Evolutionary conservation across 2,329 filamentous ascomycete genomes (phyloP), one percentile per base, ranked within the genome.

Genomic region (Colletotrichum chlorophyti): DNA sequence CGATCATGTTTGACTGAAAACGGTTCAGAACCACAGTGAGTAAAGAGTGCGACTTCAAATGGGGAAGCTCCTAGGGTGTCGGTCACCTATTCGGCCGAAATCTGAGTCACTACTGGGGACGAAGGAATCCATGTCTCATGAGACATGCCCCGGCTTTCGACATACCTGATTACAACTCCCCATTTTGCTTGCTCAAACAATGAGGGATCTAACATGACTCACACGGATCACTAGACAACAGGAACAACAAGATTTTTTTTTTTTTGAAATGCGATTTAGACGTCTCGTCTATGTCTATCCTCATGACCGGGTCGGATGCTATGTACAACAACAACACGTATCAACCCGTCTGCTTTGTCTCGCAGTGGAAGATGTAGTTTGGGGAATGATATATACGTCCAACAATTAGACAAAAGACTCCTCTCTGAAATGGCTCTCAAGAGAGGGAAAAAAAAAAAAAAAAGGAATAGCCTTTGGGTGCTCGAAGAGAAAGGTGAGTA

Each of bases 201-300:
- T n/a, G n/a, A n/a, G n/a, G n/a, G n/a, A n/a, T n/a, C n/a, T n/a
- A n/a, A n/a, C n/a, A n/a, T n/a, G n/a, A 31, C 7, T 31, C 6
- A 26, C 4, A 34, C n/a, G n/a, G n/a, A n/a, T 40, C 26, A 54
- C 29, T 21, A n/a, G 7, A 23, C 9, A 29, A 14, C 14, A 37
- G 11, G 19, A 23, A 17, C 12, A n/a, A 23, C 32, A 21, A 19
- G 14, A n/a, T 7, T n/a, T 8, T 26, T 26, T 19, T n/a, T 32
- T 26, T 42, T 46, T 31, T 53, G 53, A 58, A 52, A 58, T 59
- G 31, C 17, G 55, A 34, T 53, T 50, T 58, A 60, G 52, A 52
- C 53, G 35, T 60, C 46, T 58, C 24, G 53, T 58, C 53, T 42
- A 51, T 52, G 23, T 60, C 58, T 53, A 58, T 58, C 53, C 46